A percentile compares a stretch with the other conserved stretches of the same genome.
Evolutionary conservation across 768 basidiomycete species (phyloP).

Genomic region (Polyporus arcularius): DNA sequence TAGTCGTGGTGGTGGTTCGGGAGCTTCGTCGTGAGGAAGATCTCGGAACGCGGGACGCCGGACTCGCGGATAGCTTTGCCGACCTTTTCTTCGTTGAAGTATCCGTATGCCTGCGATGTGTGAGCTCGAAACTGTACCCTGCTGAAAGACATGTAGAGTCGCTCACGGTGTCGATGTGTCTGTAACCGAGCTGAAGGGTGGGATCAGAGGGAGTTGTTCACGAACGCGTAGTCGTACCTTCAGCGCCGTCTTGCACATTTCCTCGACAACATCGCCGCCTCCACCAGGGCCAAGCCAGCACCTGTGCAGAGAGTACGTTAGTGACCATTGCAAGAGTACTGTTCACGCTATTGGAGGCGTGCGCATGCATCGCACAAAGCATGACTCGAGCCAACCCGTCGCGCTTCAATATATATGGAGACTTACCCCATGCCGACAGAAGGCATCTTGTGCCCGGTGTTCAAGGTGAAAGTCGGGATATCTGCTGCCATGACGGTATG

Average conservation of each 20-base stretch:
- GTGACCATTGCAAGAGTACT: not conserved
- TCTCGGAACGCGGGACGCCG: conserved; percentile 47
- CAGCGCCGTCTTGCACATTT: conserved; percentile 28
- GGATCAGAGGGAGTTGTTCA: too few species aligned
- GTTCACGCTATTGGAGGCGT: not conserved
- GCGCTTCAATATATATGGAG: not conserved
- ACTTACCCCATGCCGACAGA: conserved; percentile 60
- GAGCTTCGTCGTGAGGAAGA: conserved; percentile 26
- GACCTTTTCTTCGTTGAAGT: conserved; percentile 73
- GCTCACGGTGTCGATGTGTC: conserved; percentile 57
- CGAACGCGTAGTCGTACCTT: conserved; percentile 5
- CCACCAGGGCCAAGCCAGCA: conserved; percentile 79
- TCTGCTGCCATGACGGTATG: conserved; percentile 17
- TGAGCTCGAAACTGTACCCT: not conserved
- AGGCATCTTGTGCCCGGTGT: conserved; percentile 80
- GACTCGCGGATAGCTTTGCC: conserved; percentile 64
- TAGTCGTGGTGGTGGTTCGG: conserved; percentile 38
- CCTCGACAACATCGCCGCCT: conserved; percentile 47
- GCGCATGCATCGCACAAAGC: not conserved
- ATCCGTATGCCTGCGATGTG: conserved; percentile 4
- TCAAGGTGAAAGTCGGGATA: conserved; percentile 48
- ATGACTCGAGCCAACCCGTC: too few species aligned
- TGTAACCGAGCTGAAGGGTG: conserved; percentile 57
- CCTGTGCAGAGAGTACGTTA: conserved; percentile 36
- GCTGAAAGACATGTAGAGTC: not conserved